Evolutionary conservation across 2,329 filamentous ascomycete species (phyloP), one percentile per base, ranked within the genome.

Genomic region (Microdochium nivale): DNA sequence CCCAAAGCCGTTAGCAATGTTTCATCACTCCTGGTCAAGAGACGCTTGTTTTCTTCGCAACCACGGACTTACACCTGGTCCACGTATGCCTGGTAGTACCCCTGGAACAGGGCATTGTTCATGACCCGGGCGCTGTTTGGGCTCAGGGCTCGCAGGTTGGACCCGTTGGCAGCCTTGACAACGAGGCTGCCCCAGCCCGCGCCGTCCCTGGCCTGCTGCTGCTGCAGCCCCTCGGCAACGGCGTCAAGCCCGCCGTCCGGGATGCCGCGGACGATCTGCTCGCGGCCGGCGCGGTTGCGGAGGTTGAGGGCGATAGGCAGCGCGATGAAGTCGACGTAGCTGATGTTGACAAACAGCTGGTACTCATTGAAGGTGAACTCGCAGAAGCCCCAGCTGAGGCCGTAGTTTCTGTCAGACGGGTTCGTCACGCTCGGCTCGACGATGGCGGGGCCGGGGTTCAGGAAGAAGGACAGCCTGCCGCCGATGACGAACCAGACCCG

Each of bases 401-500:
- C 69, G 62, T 82, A 81, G 64, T 87, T 88, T 2, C 75, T 67
- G 60, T 88, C 85, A 0, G 74, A 65, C 0, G 74, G 65, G 65
- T 90, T 90, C 30, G 80, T 85, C 25, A 85, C 81, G 10, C 83
- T 84, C 0, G 88, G 88, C 67, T 90, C 87, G 44, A 90, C 87
- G 14, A 91, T 74, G 1, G 80, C 84, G 7, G 87, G 83, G 16
- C 81, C 83, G 25, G 81, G 84, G 65, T 91, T 91, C 50, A 90
- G 66, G 13, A 80, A 71, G 67, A 91, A 91, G 1, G 75, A 81
- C 48, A 90, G 73, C 33, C 76, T 77, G 46, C 69, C 69, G 58
- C 78, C 79, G 53, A 80, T 72, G 52, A 76, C 81, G 66, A 88
- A 86, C 83, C 85, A 91, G 63, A 90, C 80, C 50, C 87, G 78